A percentile compares a stretch with the other conserved stretches of the same genome.
Evolutionary conservation across 805 yeast genomes (phyloP).

Genomic region (Ogataea allantospora): DNA sequence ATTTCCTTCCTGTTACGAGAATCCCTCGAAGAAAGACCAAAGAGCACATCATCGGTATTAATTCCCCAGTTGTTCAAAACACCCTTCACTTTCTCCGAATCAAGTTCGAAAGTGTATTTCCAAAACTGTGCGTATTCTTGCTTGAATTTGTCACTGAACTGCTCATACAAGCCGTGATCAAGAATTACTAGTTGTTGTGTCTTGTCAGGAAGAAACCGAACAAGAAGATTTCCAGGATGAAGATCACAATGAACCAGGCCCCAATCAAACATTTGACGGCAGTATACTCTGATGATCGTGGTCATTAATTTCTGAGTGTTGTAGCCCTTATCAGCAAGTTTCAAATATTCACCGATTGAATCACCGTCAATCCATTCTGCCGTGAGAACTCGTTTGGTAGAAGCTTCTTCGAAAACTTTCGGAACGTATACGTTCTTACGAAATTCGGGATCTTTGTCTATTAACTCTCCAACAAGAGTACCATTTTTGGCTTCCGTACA

Average conservation of each 20-base stretch:
- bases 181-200: constrained; percentile 61
- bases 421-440: constrained; percentile 54
- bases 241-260: constrained; percentile 75
- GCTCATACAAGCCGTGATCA: constrained; percentile 74
- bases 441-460: constrained; percentile 44
- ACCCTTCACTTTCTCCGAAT: constrained; percentile 44
- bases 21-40: constrained; percentile 51
- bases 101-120: constrained; percentile 56
- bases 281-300: constrained; percentile 49
- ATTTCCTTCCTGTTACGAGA: constrained; percentile 32
- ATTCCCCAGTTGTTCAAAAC: constrained; percentile 68
- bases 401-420: constrained; percentile 40
- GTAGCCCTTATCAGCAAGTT: constrained; percentile 39
- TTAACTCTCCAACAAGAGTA: constrained; percentile 34
- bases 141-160: constrained; percentile 49
- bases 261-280: constrained; percentile 61
- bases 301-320: constrained; percentile 44
- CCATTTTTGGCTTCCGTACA: constrained; percentile 55
- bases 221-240: constrained; percentile 76
- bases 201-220: constrained; percentile 37
- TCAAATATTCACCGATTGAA: constrained; percentile 46
- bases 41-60: constrained; percentile 59
- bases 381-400: constrained; percentile 52
- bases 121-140: constrained; percentile 60
- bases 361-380: constrained; percentile 81